These are phyloP conservation scores for Aspergillus asperescens DNA, from an alignment of 495 filamentous ascomycete species.

Conservation along the genomic window DNA sequence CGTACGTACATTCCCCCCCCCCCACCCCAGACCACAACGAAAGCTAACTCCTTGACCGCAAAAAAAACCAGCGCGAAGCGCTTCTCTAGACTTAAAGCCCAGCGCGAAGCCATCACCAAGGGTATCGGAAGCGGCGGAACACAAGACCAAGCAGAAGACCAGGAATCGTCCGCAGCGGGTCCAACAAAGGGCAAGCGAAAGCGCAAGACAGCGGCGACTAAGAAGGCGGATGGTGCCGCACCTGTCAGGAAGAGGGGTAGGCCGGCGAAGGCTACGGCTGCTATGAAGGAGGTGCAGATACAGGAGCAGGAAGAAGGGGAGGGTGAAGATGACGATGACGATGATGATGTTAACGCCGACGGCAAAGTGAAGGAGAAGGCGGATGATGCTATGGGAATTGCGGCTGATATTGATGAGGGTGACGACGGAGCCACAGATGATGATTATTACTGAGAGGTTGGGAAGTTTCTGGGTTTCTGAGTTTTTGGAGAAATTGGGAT, in stretches of 20 bases:
- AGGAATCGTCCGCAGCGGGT: neutral
- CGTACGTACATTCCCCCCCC: conserved; percentile 46
- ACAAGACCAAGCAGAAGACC: neutral
- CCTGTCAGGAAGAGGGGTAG: neutral
- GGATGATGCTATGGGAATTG: neutral
- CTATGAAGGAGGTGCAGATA: neutral
- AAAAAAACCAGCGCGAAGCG: conserved; percentile 59
- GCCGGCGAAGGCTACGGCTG: neutral
- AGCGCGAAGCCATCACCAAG: neutral
- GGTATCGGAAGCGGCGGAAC: neutral
- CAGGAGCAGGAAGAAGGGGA: neutral
- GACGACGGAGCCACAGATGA: neutral
- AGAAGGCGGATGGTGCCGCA: neutral
- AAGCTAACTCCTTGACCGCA: neutral
- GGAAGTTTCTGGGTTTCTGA: too few species aligned
- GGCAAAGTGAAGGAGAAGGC: neutral
- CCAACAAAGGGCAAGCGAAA: neutral
- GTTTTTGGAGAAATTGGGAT: too few species aligned
- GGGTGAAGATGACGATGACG: neutral
- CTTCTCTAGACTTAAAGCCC: conserved; percentile 54
- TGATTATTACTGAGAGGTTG: too few species aligned
- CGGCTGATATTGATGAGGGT: neutral
- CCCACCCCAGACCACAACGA: neutral
- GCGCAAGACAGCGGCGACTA: neutral
- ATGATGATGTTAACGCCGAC: neutral